Evolutionary conservation across 768 basidiomycete species (phyloP).

Genomic region (Termitomyces sp.): DNA sequence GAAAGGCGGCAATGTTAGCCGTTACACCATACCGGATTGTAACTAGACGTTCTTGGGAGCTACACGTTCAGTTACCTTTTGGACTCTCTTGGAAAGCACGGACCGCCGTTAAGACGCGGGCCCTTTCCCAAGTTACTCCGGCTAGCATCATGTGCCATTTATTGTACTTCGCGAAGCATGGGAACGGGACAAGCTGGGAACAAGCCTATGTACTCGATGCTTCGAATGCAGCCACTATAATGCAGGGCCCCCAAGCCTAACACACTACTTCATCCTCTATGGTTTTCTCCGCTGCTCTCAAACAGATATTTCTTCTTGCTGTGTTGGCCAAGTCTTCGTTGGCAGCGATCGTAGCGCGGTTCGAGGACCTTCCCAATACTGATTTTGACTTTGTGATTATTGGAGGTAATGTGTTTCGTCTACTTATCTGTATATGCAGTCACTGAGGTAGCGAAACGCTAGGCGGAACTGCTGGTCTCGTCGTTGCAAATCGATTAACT

Average conservation of each 20-base stretch:
- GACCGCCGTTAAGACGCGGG: too few relatives aligned
- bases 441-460: neutral
- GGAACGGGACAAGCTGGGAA: neutral
- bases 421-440: neutral
- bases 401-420: slow-evolving; percentile 14
- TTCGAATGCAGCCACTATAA: too few relatives aligned
- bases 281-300: neutral
- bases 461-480: slow-evolving; percentile 21
- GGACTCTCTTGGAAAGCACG: too few relatives aligned
- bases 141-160: slow-evolving; percentile 5
- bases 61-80: too few relatives aligned
- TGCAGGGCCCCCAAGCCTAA: neutral
- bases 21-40: slow-evolving; percentile 51
- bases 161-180: neutral
- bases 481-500: slow-evolving; percentile 17
- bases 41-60: too few relatives aligned
- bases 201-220: neutral
- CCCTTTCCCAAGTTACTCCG: too few relatives aligned
- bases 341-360: slow-evolving; percentile 4
- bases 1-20: slow-evolving; percentile 58
- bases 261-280: neutral
- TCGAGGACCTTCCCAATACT: slow-evolving; percentile 8
- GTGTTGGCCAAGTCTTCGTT: neutral
- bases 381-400: slow-evolving; percentile 22
- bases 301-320: neutral